These are phyloP conservation scores for Chlamydomonas sp. DNA, from an alignment of 139 green algal genomes.

Conservation along the genomic window DNA sequence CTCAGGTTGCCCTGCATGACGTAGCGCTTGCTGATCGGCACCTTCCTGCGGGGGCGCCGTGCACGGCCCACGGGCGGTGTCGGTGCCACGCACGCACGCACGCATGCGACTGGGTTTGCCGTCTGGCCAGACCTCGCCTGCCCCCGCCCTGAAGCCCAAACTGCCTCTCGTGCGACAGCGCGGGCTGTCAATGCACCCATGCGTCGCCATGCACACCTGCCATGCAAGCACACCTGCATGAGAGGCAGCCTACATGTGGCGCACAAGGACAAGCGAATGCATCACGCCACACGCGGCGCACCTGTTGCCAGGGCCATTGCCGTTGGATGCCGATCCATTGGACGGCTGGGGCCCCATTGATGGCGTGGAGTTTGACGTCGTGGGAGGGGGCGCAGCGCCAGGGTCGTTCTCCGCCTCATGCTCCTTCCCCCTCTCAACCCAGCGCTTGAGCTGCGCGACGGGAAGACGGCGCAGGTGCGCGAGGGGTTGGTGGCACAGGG, in stretches of 20 bases:
- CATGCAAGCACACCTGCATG: too few relatives aligned
- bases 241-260: too few relatives aligned
- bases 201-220: too few relatives aligned
- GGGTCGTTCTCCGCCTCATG: constrained; percentile 23
- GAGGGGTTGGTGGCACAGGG: too few relatives aligned
- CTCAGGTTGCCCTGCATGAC: constrained; percentile 28
- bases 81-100: neutral
- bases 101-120: neutral
- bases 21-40: constrained; percentile 23
- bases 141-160: neutral
- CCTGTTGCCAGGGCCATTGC: too few relatives aligned
- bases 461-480: too few relatives aligned
- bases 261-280: too few relatives aligned
- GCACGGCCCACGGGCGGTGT: neutral
- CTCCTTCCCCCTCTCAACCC: constrained; percentile 39
- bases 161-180: too few relatives aligned
- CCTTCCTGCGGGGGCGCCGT: neutral
- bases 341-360: neutral
- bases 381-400: constrained; percentile 19
- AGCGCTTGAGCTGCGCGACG: constrained; percentile 31
- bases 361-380: neutral
- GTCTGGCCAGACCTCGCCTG: neutral
- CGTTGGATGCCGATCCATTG: neutral
- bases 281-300: too few relatives aligned
- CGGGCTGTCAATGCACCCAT: too few relatives aligned